Evolutionary conservation across 2,329 filamentous ascomycete genomes (phyloP).

Genomic region (Knufia petricola): DNA sequence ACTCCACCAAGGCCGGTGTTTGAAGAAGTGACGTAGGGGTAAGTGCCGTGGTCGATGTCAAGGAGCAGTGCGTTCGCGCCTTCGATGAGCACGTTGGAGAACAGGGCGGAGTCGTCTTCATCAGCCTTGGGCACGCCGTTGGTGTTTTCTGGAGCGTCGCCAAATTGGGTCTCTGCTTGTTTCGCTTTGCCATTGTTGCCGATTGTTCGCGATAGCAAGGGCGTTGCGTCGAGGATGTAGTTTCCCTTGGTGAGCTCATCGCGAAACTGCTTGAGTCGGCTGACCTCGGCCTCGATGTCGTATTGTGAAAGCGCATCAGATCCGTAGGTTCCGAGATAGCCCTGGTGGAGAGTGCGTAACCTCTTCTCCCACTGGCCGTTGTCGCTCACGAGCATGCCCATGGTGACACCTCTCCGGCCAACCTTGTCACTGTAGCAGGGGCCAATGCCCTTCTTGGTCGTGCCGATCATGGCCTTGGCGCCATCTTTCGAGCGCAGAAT

Average conservation of each 20-base stretch:
- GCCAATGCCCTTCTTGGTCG: conserved; percentile 42
- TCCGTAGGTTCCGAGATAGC: conserved; percentile 50
- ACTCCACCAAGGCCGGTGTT: conserved; percentile 40
- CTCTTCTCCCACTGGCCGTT: conserved; percentile 23
- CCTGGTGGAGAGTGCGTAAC: conserved; percentile 25
- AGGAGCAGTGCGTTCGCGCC: conserved; percentile 57
- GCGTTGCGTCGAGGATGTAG: conserved; percentile 42
- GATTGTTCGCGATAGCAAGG: conserved; percentile 17
- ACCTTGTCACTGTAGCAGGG: conserved; percentile 57
- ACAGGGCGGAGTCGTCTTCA: conserved; percentile 40
- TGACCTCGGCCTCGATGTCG: conserved; percentile 51
- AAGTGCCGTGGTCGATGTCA: conserved; percentile 46
- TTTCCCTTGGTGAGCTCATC: conserved; percentile 32
- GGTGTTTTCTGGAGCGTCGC: conserved; percentile 21
- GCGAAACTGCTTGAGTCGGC: conserved; percentile 35
- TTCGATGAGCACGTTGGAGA: conserved; percentile 50
- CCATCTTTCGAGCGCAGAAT: conserved; percentile 27
- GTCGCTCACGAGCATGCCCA: conserved; percentile 38
- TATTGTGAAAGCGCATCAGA: conserved; percentile 43
- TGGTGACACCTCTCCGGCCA: conserved; percentile 47
- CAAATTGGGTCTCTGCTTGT: conserved; percentile 30
- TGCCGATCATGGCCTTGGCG: conserved; percentile 37
- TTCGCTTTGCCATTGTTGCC: conserved; percentile 14
- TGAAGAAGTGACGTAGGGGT: conserved; percentile 42
- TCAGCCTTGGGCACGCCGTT: conserved; percentile 22